Evolutionary conservation across 345 rosid genomes (phyloP).

Genomic region (Physaria fendleri): DNA sequence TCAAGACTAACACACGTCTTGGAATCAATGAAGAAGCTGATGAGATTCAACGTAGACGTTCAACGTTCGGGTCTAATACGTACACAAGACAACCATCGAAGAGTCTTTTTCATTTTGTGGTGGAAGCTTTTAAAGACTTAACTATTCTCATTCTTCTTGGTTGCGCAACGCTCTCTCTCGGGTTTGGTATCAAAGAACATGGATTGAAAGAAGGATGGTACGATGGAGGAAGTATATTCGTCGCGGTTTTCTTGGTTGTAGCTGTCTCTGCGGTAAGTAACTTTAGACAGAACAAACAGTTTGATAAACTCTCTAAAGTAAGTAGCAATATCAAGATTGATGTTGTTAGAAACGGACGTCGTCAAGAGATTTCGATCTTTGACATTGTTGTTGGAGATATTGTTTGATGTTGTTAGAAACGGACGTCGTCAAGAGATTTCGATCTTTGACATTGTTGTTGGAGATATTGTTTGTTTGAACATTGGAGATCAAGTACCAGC

Average conservation of each 20-base stretch:
- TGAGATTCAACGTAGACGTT: constrained; percentile 36
- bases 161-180: constrained; percentile 58
- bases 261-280: constrained; percentile 49
- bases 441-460: constrained; percentile 57
- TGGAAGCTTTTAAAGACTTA: constrained; percentile 47
- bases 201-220: constrained; percentile 66
- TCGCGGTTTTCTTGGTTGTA: constrained; percentile 49
- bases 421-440: constrained; percentile 42
- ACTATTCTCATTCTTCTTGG: constrained; percentile 55
- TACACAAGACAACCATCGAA: constrained; percentile 60
- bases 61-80: constrained; percentile 52
- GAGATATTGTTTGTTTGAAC: constrained; percentile 49
- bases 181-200: constrained; percentile 50
- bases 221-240: constrained; percentile 62
- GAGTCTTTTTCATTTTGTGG: constrained; percentile 38
- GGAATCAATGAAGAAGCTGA: constrained; percentile 44
- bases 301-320: constrained; percentile 42
- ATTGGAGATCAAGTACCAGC: constrained; percentile 71
- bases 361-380: constrained; percentile 40
- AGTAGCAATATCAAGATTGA: constrained; percentile 50
- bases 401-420: constrained; percentile 40
- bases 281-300: constrained; percentile 45
- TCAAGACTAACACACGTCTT: constrained; percentile 23
- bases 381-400: constrained; percentile 68
- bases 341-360: constrained; percentile 43